These are phyloP conservation scores for Vaccinium vitisidaea DNA, from an alignment of 148 eudicot genomes.

Conservation along the genomic window DNA sequence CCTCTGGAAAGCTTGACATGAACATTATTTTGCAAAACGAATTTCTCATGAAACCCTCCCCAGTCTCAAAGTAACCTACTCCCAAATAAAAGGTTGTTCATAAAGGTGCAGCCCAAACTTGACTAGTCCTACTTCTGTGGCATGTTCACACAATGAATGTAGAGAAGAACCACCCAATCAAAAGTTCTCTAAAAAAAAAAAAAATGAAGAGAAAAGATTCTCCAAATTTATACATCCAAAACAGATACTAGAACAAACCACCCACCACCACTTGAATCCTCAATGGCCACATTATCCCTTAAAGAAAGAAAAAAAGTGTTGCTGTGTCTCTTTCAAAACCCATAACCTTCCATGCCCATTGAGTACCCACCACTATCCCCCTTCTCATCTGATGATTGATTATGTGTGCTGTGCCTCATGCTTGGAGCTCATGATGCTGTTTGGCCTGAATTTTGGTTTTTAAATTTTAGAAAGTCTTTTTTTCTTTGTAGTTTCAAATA, in stretches of 20 bases:
- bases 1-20: not conserved
- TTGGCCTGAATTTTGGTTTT: not conserved
- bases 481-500: not conserved
- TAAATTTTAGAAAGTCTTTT: not conserved
- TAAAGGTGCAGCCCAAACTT: slow-evolving; percentile 9
- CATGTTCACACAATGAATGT: not conserved
- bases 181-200: not conserved
- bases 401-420: not conserved
- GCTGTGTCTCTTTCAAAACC: slow-evolving; percentile 4
- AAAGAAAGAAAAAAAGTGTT: not conserved
- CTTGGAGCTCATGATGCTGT: slow-evolving; percentile 13
- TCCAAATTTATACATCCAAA: slow-evolving; percentile 17
- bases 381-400: not conserved
- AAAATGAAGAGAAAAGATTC: not conserved
- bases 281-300: not conserved
- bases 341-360: slow-evolving; percentile 13
- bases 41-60: not conserved
- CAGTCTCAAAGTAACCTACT: slow-evolving; percentile 4
- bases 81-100: not conserved
- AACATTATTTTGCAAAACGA: not conserved
- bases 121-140: not conserved
- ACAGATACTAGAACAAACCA: slow-evolving; percentile 1
- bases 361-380: slow-evolving; percentile 12
- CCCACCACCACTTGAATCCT: slow-evolving; percentile 3
- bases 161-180: not conserved